Evolutionary conservation across 2,329 filamentous ascomycete genomes (phyloP).

Genomic region (Phialophora tarda): DNA sequence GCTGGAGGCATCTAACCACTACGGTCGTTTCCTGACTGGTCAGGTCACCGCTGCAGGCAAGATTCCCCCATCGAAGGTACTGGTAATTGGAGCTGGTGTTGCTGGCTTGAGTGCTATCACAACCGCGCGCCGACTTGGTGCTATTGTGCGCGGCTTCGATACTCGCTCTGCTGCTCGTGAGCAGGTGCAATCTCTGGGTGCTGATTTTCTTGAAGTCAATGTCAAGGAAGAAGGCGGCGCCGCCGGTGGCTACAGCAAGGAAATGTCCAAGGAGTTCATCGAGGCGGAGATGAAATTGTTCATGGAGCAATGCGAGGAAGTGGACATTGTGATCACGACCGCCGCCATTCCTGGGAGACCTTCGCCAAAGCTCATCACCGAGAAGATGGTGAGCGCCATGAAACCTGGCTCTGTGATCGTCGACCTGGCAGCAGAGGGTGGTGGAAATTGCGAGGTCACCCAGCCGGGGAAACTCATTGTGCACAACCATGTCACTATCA

Average conservation of each 20-base stretch:
- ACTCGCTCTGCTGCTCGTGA: slow-evolving; percentile 86
- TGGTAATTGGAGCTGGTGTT: slow-evolving; percentile 89
- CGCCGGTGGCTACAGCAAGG: slow-evolving; percentile 86
- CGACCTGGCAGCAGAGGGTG: slow-evolving; percentile 84
- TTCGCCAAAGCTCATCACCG: slow-evolving; percentile 82
- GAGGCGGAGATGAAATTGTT: slow-evolving; percentile 93
- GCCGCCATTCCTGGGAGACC: slow-evolving; percentile 86
- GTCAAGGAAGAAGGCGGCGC: slow-evolving; percentile 83
- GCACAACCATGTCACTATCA: slow-evolving; percentile 80
- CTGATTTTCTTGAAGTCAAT: slow-evolving; percentile 87
- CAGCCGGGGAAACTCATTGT: slow-evolving; percentile 71
- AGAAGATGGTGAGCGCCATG: slow-evolving; percentile 81
- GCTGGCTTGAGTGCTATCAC: slow-evolving; percentile 88
- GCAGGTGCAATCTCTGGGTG: slow-evolving; percentile 87
- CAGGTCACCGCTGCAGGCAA: slow-evolving; percentile 89
- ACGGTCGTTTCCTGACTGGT: slow-evolving; percentile 84
- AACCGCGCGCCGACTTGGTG: slow-evolving; percentile 82
- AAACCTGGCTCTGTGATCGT: slow-evolving; percentile 88
- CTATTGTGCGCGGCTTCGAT: slow-evolving; percentile 88
- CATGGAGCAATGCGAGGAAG: slow-evolving; percentile 81
- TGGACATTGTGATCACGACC: slow-evolving; percentile 91
- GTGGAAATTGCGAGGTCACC: slow-evolving; percentile 86
- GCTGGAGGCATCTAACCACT: slow-evolving; percentile 85
- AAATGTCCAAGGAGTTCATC: slow-evolving; percentile 93
- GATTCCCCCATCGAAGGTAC: slow-evolving; percentile 86